A percentile compares a stretch with the other conserved stretches of the same genome.
Conservation (phyloP, 2,329 filamentous ascomycete species). For the Thelonectria rubi region DNA sequence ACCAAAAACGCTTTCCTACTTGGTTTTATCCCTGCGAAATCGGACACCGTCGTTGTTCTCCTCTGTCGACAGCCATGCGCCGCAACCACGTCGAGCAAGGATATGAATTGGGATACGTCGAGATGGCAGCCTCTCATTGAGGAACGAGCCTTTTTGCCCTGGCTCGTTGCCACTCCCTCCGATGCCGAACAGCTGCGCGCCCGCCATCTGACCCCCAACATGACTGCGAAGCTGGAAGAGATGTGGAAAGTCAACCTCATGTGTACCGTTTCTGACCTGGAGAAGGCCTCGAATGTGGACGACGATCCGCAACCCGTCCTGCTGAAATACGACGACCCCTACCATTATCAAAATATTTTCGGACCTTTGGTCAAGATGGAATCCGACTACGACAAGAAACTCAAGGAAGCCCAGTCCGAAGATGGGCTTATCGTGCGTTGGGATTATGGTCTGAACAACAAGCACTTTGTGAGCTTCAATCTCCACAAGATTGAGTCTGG, state of each 20-base stretch:
- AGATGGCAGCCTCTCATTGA: conserved; percentile 98
- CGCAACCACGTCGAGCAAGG: conserved; percentile 92
- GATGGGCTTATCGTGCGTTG: conserved; percentile 94
- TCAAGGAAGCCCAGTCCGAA: conserved; percentile 98
- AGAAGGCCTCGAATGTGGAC: conserved; percentile 90
- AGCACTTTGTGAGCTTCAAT: conserved; percentile 94
- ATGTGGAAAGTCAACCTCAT: conserved; percentile 96
- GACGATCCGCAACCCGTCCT: conserved; percentile 94
- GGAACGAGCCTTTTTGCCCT: conserved; percentile 91
- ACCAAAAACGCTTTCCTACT: conserved; percentile 99
- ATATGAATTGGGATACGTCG: conserved; percentile 99
- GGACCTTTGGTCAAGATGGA: conserved; percentile 98
- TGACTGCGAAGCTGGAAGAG: conserved; percentile 96
- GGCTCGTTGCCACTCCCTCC: conserved; percentile 88
- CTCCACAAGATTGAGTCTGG: conserved; percentile 97
- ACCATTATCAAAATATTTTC: conserved; percentile 99
- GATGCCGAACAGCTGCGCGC: conserved; percentile 97
- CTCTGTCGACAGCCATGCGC: conserved; percentile 97
- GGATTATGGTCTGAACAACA: conserved; percentile 96
- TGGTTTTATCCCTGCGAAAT: conserved; percentile 98
- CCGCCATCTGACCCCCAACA: conserved; percentile 89
- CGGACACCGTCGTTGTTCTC: conserved; percentile 96
- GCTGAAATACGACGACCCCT: conserved; percentile 94
- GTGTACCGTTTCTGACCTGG: conserved; percentile 89
- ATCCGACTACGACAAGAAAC: conserved; percentile 97